phyloP scores from a whole-genome alignment of 1,139 yeast genomes.

The Debaryomyces robertsiae region DNA sequence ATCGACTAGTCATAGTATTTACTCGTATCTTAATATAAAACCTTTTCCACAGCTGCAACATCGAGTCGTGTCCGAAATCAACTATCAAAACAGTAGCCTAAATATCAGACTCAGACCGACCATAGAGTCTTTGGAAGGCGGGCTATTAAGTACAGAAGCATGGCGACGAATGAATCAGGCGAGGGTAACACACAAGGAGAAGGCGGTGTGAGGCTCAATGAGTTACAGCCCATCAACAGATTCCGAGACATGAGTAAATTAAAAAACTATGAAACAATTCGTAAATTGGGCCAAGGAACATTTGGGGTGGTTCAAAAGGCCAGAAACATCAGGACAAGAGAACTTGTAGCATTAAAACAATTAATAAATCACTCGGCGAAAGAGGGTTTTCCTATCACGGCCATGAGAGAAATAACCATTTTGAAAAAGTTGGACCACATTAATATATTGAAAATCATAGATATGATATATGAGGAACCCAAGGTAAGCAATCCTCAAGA shows the following conservation, averaged over 20 bases:
- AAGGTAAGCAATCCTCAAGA: slow-evolving; percentile 35
- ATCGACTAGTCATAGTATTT: slow-evolving; percentile 6
- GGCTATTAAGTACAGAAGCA: background rate
- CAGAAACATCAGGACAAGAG: slow-evolving; percentile 29
- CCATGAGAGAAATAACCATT: slow-evolving; percentile 87
- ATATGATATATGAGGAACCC: slow-evolving; percentile 76
- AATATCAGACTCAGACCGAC: too few species aligned
- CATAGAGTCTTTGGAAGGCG: too few species aligned
- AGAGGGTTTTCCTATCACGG: slow-evolving; percentile 95
- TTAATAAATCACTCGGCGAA: slow-evolving; percentile 80
- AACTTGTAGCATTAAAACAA: slow-evolving; percentile 64
- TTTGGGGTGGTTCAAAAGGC: slow-evolving; percentile 55
- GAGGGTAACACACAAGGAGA: background rate
- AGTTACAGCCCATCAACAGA: slow-evolving; percentile 14
- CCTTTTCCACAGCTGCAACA: background rate
- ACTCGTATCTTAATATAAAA: background rate
- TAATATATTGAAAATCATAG: slow-evolving; percentile 77
- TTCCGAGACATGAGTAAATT: slow-evolving; percentile 34
- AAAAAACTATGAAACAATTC: slow-evolving; percentile 35
- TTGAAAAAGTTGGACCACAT: slow-evolving; percentile 69
- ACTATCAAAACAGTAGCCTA: slow-evolving; percentile 2
- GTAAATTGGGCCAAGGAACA: slow-evolving; percentile 51
- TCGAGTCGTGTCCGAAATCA: slow-evolving; percentile 6
- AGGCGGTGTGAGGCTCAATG: background rate
- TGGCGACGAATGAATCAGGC: slow-evolving; percentile 3